Conservation (phyloP, 768 basidiomycete species). For the Boletus rufocinnamomeus region DNA sequence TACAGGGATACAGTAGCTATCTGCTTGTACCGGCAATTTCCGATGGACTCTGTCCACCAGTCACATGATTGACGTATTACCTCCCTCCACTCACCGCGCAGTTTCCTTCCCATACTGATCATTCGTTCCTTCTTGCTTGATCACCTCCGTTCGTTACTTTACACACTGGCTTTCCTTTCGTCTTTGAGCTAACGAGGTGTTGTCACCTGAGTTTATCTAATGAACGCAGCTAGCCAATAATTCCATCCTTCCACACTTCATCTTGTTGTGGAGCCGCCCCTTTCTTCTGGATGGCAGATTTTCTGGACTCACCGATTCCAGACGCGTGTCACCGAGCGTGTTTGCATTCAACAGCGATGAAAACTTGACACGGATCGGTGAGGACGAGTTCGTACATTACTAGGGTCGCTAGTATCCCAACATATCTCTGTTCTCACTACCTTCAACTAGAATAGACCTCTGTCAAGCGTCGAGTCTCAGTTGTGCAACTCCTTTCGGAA, state of each 20-base stretch:
- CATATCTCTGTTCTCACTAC: not conserved
- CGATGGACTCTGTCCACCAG: no score
- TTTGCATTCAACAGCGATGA: not conserved
- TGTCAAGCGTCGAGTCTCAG: not conserved
- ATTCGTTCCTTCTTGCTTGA: no score
- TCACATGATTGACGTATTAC: no score
- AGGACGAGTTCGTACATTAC: not conserved
- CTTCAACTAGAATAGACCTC: not conserved
- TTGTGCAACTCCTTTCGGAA: not conserved
- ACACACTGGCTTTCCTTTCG: no score
- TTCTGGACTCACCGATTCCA: not conserved
- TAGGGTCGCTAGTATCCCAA: not conserved
- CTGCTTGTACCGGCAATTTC: no score
- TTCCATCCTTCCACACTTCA: not conserved
- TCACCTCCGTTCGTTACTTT: no score
- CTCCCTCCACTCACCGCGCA: no score
- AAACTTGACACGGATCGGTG: not conserved
- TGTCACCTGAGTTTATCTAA: no score
- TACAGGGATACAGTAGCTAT: no score
- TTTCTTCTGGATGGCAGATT: not conserved
- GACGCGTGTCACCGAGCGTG: not conserved
- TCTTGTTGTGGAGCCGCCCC: not conserved
- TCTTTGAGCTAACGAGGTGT: no score
- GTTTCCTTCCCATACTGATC: no score
- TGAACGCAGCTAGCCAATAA: no score